Percentiles rank a stretch among this genome's conserved stretches.
phyloP scores from a whole-genome alignment of 495 filamentous ascomycete species.

The Podospora bellae-mahoneyi region DNA sequence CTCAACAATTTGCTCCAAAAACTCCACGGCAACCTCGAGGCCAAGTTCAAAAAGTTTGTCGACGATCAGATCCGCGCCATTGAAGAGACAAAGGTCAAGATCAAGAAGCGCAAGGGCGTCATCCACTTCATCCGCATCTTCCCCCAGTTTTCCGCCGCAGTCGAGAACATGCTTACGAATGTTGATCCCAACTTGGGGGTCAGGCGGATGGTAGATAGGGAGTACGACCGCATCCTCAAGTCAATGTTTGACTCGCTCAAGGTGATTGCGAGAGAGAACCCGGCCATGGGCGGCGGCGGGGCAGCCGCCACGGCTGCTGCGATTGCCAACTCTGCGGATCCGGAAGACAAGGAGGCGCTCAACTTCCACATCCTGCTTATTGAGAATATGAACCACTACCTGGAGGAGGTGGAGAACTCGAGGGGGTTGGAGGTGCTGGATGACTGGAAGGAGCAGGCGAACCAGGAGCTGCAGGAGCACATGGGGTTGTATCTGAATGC shows the following conservation, averaged over 20 bases:
- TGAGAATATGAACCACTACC: constrained; percentile 97
- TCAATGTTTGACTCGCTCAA: constrained; percentile 96
- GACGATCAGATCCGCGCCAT: constrained; percentile 94
- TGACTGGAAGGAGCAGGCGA: constrained; percentile 74
- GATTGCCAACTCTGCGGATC: constrained; percentile 40
- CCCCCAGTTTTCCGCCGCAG: constrained; percentile 72
- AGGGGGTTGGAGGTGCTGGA: constrained; percentile 68
- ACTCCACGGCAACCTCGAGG: constrained; percentile 69
- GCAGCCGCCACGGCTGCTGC: constrained; percentile 1
- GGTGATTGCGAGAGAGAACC: constrained; percentile 91
- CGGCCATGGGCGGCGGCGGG: constrained; percentile 49
- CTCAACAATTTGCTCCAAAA: constrained; percentile 75
- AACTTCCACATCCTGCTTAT: constrained; percentile 97
- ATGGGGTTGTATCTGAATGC: constrained; percentile 80
- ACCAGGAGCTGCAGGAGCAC: constrained; percentile 79
- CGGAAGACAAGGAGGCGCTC: constrained; percentile 91
- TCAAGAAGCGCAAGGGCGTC: constrained; percentile 96
- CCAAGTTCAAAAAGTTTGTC: constrained; percentile 80
- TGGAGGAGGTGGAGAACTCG: constrained; percentile 79
- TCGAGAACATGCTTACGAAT: constrained; percentile 74
- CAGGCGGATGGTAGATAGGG: constrained; percentile 74
- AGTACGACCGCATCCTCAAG: constrained; percentile 84
- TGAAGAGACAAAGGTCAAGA: constrained; percentile 98
- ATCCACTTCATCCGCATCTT: constrained; percentile 92
- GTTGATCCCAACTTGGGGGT: constrained; percentile 59